These are phyloP conservation scores for Leptoxyphium fumago DNA, from an alignment of 2,329 filamentous ascomycete genomes.

Conservation along the genomic window DNA sequence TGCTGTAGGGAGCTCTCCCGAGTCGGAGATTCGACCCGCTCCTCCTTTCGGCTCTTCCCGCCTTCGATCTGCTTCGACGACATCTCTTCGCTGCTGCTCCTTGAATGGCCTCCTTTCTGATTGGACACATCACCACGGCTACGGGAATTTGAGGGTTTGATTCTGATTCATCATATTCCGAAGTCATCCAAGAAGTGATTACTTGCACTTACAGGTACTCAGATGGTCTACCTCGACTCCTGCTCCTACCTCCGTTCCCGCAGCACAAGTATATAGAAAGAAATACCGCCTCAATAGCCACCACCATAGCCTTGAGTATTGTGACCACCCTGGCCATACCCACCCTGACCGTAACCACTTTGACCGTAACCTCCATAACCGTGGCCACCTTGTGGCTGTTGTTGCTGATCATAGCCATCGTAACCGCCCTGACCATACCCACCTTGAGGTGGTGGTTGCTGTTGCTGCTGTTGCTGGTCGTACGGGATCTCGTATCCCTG, in stretches of 20 bases:
- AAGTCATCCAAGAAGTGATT: no score
- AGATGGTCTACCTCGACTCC: no score
- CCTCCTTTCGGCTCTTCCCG: not conserved
- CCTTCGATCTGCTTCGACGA: not conserved
- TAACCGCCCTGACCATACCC: conserved; percentile 9
- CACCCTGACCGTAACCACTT: conserved; percentile 8
- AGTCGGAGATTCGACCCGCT: not conserved
- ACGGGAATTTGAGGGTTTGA: no score
- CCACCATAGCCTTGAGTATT: not conserved
- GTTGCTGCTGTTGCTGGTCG: conserved; percentile 12
- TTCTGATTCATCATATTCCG: no score
- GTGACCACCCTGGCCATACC: not conserved
- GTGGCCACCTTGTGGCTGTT: not conserved
- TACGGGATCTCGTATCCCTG: conserved; percentile 21
- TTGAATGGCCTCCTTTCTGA: no score
- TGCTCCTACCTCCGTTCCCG: no score
- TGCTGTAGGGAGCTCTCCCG: not conserved
- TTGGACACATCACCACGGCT: no score
- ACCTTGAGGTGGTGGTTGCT: conserved; percentile 4
- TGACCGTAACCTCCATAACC: conserved; percentile 9
- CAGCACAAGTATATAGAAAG: no score
- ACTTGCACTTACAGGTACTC: no score
- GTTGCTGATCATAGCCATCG: not conserved
- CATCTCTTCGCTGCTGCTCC: not conserved
- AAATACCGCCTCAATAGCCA: not conserved